Percentiles rank a stretch among this genome's conserved stretches.
Conservation (phyloP, 306 rosid species). For the Cicer chorassanicum region DNA sequence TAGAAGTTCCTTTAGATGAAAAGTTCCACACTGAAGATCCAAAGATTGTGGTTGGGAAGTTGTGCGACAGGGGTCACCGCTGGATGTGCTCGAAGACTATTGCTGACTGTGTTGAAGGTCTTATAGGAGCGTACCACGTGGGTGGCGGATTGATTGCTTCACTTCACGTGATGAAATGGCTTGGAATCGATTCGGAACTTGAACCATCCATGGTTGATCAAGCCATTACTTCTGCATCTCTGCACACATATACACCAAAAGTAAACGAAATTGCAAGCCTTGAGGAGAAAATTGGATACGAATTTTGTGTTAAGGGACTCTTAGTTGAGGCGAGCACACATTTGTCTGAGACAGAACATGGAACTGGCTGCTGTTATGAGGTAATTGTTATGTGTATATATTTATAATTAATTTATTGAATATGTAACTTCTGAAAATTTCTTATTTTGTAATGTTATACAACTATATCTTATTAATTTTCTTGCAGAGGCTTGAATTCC, state of each 20-base stretch:
- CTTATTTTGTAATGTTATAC: constrained; percentile 30
- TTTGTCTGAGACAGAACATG: constrained; percentile 63
- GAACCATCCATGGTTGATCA: constrained; percentile 70
- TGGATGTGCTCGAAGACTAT: constrained; percentile 91
- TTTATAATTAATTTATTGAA: constrained; percentile 27
- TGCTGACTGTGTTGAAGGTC: constrained; percentile 95
- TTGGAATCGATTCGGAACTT: constrained; percentile 70
- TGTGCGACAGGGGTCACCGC: constrained; percentile 86
- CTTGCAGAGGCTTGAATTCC: constrained; percentile 91
- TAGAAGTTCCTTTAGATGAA: constrained; percentile 74
- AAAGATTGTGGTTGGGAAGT: constrained; percentile 73
- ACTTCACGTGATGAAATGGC: constrained; percentile 85
- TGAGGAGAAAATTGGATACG: constrained; percentile 73
- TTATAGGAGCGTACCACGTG: constrained; percentile 86
- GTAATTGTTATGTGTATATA: constrained; percentile 48
- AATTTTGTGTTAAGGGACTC: constrained; percentile 83
- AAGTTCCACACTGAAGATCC: constrained; percentile 79
- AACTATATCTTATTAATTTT: constrained; percentile 43
- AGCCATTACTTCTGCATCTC: constrained; percentile 71
- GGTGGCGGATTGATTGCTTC: constrained; percentile 82
- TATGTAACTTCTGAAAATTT: constrained; percentile 36
- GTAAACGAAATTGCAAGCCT: constrained; percentile 60
- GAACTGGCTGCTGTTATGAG: constrained; percentile 77
- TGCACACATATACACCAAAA: constrained; percentile 59
- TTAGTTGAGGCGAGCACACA: constrained; percentile 86